phyloP scores from a whole-genome alignment of 192 early-diverging fungal species.

The Fimicolochytrium jonesii region DNA sequence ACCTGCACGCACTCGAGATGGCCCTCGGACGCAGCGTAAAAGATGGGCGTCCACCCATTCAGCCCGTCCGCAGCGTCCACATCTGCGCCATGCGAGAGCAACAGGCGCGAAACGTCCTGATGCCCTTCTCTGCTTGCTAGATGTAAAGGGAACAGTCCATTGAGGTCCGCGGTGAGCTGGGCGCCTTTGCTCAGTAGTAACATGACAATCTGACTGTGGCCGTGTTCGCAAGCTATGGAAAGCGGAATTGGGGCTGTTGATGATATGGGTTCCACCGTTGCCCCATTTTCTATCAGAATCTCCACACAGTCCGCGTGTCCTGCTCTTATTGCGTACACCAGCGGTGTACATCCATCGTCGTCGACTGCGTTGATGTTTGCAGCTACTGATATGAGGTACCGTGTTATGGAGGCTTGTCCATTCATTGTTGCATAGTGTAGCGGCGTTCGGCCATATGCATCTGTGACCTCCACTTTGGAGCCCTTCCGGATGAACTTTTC shows the following conservation, averaged over 20 bases:
- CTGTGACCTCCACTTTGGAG: slow-evolving; percentile 43
- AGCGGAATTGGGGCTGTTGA: slow-evolving; percentile 68
- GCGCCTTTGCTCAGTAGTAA: slow-evolving; percentile 75
- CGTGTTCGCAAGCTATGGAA: slow-evolving; percentile 87
- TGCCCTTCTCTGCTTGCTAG: slow-evolving; percentile 83
- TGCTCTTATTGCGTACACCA: slow-evolving; percentile 82
- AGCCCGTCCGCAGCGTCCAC: slow-evolving; percentile 85
- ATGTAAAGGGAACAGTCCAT: slow-evolving; percentile 86
- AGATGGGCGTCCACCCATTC: slow-evolving; percentile 95
- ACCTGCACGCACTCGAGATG: slow-evolving; percentile 75
- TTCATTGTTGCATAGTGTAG: slow-evolving; percentile 95
- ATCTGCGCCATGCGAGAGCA: slow-evolving; percentile 69
- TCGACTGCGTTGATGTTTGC: slow-evolving; percentile 62
- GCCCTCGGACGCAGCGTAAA: slow-evolving; percentile 91
- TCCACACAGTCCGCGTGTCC: slow-evolving; percentile 74
- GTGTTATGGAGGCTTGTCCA: slow-evolving; percentile 58
- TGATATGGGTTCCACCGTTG: slow-evolving; percentile 56
- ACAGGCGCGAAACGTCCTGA: slow-evolving; percentile 59
- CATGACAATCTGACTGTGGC: slow-evolving; percentile 78
- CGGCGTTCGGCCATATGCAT: slow-evolving; percentile 86
- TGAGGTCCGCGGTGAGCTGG: slow-evolving; percentile 65
- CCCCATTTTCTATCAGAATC: slow-evolving; percentile 66
- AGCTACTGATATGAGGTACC: slow-evolving; percentile 29
- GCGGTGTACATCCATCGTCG: slow-evolving; percentile 84
- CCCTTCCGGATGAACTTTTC: slow-evolving; percentile 20